Percentiles rank a stretch among this genome's conserved stretches.
These are phyloP conservation scores for Rhizopus delemar DNA, from an alignment of 371 early-diverging fungal genomes.

Conservation along the genomic window DNA sequence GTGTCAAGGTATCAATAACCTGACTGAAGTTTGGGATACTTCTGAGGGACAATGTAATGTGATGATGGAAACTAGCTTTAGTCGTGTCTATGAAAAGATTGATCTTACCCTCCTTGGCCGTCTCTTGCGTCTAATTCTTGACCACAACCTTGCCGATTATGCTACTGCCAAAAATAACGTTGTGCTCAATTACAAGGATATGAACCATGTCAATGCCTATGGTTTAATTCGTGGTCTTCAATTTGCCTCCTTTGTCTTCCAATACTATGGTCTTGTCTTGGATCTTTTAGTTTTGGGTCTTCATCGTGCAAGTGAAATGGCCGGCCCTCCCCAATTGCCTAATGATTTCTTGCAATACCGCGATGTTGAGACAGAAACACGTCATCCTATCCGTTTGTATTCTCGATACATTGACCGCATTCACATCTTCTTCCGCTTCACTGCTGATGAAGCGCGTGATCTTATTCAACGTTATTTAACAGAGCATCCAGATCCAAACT, in stretches of 20 bases:
- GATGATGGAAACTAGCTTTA: slow-evolving; percentile 91
- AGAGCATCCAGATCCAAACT: slow-evolving; percentile 98
- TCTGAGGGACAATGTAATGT: slow-evolving; percentile 91
- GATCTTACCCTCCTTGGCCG: slow-evolving; percentile 96
- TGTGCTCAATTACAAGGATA: slow-evolving; percentile 98
- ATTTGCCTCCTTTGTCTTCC: slow-evolving; percentile 97
- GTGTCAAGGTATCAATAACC: slow-evolving; percentile 97
- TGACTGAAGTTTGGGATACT: slow-evolving; percentile 95
- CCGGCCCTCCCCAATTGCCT: slow-evolving; percentile 91
- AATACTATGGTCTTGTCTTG: slow-evolving; percentile 96
- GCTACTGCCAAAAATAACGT: slow-evolving; percentile 99
- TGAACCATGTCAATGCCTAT: slow-evolving; percentile 96
- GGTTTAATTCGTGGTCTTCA: slow-evolving; percentile 98
- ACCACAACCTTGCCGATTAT: slow-evolving; percentile 98
- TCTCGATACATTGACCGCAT: slow-evolving; percentile 92
- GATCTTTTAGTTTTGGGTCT: slow-evolving; percentile 96
- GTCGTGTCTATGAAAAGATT: slow-evolving; percentile 94
- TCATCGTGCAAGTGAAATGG: slow-evolving; percentile 95
- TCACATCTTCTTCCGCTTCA: slow-evolving; percentile 93
- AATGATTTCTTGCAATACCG: slow-evolving; percentile 97
- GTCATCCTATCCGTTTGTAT: slow-evolving; percentile 97
- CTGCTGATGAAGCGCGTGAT: slow-evolving; percentile 91
- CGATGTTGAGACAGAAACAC: slow-evolving; percentile 87
- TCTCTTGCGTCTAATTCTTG: slow-evolving; percentile 92
- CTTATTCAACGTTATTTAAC: slow-evolving; percentile 95